phyloP scores from a whole-genome alignment of 805 yeast genomes.

The Saccharomycopsis lassenensis region DNA sequence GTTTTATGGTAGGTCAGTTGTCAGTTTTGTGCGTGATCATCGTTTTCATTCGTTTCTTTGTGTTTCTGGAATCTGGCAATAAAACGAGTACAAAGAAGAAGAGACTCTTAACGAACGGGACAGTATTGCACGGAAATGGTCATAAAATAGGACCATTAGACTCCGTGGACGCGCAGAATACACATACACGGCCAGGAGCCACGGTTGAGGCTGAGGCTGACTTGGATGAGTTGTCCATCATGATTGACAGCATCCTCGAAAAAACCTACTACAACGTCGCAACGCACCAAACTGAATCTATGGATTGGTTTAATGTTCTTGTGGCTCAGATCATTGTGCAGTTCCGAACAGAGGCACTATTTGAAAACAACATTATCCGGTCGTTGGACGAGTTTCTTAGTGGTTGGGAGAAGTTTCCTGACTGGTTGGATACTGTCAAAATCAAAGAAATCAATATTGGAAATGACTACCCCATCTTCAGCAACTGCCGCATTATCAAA shows the following conservation, averaged over 20 bases:
- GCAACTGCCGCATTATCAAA: constrained; percentile 71
- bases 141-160: neutral
- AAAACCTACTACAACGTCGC: constrained; percentile 88
- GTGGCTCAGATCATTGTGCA: constrained; percentile 86
- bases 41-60: constrained; percentile 63
- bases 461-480: constrained; percentile 88
- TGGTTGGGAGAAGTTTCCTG: constrained; percentile 46
- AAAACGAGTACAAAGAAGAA: constrained; percentile 24
- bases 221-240: constrained; percentile 19
- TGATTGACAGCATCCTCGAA: constrained; percentile 51
- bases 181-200: neutral
- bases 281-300: constrained; percentile 76
- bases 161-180: neutral
- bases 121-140: constrained; percentile 14
- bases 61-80: constrained; percentile 56
- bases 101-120: constrained; percentile 21
- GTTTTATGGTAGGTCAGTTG: constrained; percentile 61
- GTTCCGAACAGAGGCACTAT: constrained; percentile 77
- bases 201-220: constrained; percentile 18
- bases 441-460: constrained; percentile 89
- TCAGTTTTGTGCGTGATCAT: constrained; percentile 55
- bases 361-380: constrained; percentile 74
- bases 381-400: constrained; percentile 58
- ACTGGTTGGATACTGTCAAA: constrained; percentile 64
- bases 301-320: constrained; percentile 95